A percentile compares a stretch with the other conserved stretches of the same genome.
These are phyloP conservation scores for Tuber umbilicatum DNA, from an alignment of 495 filamentous ascomycete genomes.

Conservation along the genomic window DNA sequence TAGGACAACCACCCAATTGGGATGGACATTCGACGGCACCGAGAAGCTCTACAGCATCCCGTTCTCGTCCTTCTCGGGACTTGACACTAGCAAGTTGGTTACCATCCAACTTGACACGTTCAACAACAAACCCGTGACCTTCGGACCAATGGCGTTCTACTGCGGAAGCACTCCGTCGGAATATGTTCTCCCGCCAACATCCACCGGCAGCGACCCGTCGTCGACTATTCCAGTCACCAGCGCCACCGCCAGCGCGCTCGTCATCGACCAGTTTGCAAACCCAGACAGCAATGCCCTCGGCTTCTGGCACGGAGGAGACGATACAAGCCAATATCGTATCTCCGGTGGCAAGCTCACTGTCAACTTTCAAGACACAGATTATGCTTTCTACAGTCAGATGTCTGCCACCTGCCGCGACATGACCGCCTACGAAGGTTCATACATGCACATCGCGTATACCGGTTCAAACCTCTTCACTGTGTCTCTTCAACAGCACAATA, in stretches of 20 bases:
- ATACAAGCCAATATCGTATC: constrained; percentile 52
- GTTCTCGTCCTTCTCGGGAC: constrained; percentile 49
- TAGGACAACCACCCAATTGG: constrained; percentile 48
- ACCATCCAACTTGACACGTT: constrained; percentile 49
- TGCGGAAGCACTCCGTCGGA: constrained; percentile 51
- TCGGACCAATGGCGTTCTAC: constrained; percentile 57
- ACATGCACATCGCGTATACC: constrained; percentile 65
- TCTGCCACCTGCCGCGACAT: constrained; percentile 56
- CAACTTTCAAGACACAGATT: constrained; percentile 60
- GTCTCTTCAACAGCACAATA: constrained; percentile 67
- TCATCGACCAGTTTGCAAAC: constrained; percentile 62
- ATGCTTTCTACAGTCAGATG: constrained; percentile 63
- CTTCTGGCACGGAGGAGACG: constrained; percentile 66
- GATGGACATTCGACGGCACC: constrained; percentile 57
- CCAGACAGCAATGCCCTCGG: constrained; percentile 56
- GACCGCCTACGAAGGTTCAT: constrained; percentile 51
- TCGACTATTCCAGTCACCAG: constrained; percentile 49
- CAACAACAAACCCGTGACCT: constrained; percentile 46
- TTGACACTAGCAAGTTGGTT: constrained; percentile 52
- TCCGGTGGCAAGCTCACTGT: constrained; percentile 52
- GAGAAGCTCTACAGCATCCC: constrained; percentile 57
- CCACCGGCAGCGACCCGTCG: constrained; percentile 43
- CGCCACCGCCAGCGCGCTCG: constrained; percentile 50
- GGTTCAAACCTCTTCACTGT: constrained; percentile 63
- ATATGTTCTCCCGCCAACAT: constrained; percentile 48